A percentile compares a stretch with the other conserved stretches of the same genome.
These are phyloP conservation scores for Wickerhamomyces chambardii DNA, from an alignment of 805 yeast genomes.

Conservation along the genomic window DNA sequence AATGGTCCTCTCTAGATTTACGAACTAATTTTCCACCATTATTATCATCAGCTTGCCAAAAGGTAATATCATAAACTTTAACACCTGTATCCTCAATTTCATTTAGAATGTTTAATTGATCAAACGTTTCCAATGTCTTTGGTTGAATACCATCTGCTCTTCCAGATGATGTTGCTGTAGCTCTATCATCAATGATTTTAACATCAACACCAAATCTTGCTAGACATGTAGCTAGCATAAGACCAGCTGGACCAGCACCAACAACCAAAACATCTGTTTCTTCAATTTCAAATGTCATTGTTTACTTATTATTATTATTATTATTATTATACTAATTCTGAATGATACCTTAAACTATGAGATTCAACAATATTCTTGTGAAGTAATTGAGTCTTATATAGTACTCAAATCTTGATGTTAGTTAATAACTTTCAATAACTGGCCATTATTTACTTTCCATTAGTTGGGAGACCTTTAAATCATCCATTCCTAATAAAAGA, in stretches of 20 bases:
- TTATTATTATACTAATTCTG: too few relatives aligned
- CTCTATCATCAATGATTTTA: slow-evolving; percentile 22
- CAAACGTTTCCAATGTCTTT: slow-evolving; percentile 21
- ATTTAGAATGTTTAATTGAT: slow-evolving; percentile 19
- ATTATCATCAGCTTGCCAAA: slow-evolving; percentile 21
- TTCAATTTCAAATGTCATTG: too few relatives aligned
- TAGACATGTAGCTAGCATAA: slow-evolving; percentile 22
- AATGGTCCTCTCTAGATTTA: not conserved
- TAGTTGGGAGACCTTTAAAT: too few relatives aligned
- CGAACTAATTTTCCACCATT: slow-evolving; percentile 8
- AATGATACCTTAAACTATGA: too few relatives aligned
- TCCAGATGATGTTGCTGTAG: slow-evolving; percentile 19
- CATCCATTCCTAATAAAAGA: too few relatives aligned
- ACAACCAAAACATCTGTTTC: slow-evolving; percentile 23
- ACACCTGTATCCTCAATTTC: slow-evolving; percentile 17
- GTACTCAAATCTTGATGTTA: too few relatives aligned
- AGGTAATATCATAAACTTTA: slow-evolving; percentile 20
- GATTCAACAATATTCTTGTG: too few relatives aligned
- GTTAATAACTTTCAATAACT: too few relatives aligned
- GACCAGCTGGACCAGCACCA: slow-evolving; percentile 30
- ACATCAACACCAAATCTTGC: slow-evolving; percentile 19
- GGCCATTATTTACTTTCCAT: too few relatives aligned
- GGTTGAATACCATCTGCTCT: slow-evolving; percentile 27
- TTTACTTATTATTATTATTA: too few relatives aligned
- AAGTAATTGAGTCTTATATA: too few relatives aligned